Conservation (phyloP, 2,329 filamentous ascomycete species). For the Diaporthe ilicicola region DNA sequence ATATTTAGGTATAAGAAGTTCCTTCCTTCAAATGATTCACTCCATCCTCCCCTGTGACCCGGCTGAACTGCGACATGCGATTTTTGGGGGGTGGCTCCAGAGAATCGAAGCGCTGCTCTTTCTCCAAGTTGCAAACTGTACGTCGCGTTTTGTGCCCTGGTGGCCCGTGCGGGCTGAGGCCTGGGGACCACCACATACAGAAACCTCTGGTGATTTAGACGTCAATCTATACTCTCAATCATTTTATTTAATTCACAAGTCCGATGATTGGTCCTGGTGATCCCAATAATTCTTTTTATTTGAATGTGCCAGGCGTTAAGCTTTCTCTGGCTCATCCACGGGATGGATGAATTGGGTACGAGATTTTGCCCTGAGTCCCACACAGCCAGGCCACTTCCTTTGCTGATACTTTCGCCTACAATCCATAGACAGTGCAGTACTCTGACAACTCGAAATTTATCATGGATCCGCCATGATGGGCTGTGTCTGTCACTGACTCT, state of each 20-base stretch:
- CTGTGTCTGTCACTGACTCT: too few species aligned
- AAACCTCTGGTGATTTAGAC: background rate
- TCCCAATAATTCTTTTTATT: background rate
- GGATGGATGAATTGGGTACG: too few species aligned
- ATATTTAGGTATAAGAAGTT: background rate
- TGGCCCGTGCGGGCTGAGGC: conserved; percentile 2
- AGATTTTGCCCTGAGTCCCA: too few species aligned
- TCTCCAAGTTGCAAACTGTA: background rate
- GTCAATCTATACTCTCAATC: background rate
- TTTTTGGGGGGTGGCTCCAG: background rate
- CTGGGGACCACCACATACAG: background rate
- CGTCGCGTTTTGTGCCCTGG: background rate
- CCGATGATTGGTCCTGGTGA: background rate
- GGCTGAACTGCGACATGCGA: background rate
- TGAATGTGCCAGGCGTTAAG: too few species aligned
- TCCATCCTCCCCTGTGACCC: conserved; percentile 10
- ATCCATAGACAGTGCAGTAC: too few species aligned
- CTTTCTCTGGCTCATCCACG: too few species aligned
- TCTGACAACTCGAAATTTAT: too few species aligned
- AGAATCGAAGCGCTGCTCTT: background rate
- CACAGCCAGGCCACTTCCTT: too few species aligned
- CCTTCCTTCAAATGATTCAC: background rate
- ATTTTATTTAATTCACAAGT: background rate
- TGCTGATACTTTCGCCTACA: too few species aligned
- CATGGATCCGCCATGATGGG: too few species aligned